Conservation (phyloP, 176 grass and related monocot genomes). For the Triticum aestivum region DNA sequence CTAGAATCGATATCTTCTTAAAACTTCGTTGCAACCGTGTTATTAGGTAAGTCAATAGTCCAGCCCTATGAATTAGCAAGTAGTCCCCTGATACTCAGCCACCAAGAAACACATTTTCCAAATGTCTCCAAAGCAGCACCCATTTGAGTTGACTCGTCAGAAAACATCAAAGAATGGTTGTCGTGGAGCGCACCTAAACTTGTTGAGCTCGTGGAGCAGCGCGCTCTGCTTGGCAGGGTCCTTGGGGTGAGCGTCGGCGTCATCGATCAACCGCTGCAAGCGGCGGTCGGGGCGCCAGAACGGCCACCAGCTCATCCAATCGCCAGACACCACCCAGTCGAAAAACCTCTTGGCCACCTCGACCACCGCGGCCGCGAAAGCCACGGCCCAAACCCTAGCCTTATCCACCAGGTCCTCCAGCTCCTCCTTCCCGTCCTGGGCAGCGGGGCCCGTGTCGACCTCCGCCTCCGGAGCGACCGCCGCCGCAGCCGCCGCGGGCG, state of each 20-base stretch:
- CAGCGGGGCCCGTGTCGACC: background rate
- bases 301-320: constrained; percentile 91
- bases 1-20: background rate
- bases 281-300: constrained; percentile 73
- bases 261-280: constrained; percentile 68
- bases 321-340: constrained; percentile 50
- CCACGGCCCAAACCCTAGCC: constrained; percentile 38
- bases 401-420: constrained; percentile 46
- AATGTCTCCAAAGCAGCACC: background rate
- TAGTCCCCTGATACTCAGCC: background rate
- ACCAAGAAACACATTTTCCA: constrained; percentile 23
- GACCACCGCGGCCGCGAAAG: constrained; percentile 41
- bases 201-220: constrained; percentile 93
- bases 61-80: background rate
- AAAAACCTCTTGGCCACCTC: constrained; percentile 47
- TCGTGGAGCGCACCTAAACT: constrained; percentile 55
- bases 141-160: constrained; percentile 1
- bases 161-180: background rate
- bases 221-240: constrained; percentile 70
- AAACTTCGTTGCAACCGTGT: background rate
- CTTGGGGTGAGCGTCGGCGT: constrained; percentile 83
- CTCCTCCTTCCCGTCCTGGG: constrained; percentile 40
- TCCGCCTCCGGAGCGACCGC: constrained; percentile 11
- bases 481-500: constrained; percentile 1
- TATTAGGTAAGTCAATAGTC: background rate